phyloP scores from a whole-genome alignment of 192 early-diverging fungal genomes.

The Backusella circina region DNA sequence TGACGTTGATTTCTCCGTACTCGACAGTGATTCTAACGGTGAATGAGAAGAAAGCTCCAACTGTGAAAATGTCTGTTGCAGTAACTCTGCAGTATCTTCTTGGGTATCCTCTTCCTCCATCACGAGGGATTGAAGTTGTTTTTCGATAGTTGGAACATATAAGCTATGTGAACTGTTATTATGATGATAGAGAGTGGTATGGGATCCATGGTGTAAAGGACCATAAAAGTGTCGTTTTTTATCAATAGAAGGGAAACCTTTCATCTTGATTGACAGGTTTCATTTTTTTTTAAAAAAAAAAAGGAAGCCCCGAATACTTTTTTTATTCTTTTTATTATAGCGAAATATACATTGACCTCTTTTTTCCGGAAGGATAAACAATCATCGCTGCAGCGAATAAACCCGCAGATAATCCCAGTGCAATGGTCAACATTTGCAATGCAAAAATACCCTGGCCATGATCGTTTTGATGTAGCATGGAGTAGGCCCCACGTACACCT shows the following conservation, averaged over 20 bases:
- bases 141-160: not conserved
- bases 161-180: not conserved
- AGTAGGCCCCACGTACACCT: constrained; percentile 27
- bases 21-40: not conserved
- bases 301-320: not conserved
- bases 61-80: not conserved
- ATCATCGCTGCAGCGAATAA: constrained; percentile 27
- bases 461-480: constrained; percentile 20
- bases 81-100: not conserved
- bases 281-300: too few relatives aligned
- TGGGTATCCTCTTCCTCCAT: not conserved
- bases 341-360: constrained; percentile 25
- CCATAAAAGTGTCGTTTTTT: not conserved
- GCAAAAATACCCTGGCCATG: constrained; percentile 13
- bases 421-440: constrained; percentile 25
- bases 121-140: not conserved
- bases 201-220: not conserved
- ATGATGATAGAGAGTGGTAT: not conserved
- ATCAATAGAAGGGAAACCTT: not conserved
- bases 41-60: not conserved
- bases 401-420: constrained; percentile 11
- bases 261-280: not conserved
- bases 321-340: not conserved
- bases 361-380: constrained; percentile 24
- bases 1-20: not conserved